Evolutionary conservation across 345 rosid species (phyloP), one percentile per base, ranked within the genome.

Genomic region (Populus deltoides): DNA sequence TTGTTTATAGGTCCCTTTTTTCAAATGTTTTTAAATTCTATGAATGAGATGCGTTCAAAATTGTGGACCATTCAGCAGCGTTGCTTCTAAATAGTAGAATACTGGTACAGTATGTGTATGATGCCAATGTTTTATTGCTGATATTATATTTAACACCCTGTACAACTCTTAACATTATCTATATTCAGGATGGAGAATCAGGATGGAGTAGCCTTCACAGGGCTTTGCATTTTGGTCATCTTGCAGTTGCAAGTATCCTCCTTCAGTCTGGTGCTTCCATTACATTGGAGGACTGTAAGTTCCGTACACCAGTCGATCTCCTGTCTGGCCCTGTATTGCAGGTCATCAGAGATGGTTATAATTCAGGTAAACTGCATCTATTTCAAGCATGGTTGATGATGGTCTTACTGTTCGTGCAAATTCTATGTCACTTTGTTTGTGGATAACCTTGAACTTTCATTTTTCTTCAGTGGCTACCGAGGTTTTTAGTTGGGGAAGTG

Each of bases 161-260:
- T 29, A 29, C 82, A 70, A 53, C 65, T n/a, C 35, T 68, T 63
- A 41, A 43, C 39, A 35, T 39, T 55, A 11, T 68, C 49, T 66
- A 51, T 83, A 31, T 82, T 85, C 87, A 93, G 99, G 99, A 96
- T 87, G 99, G 99, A 83, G 99, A 96, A 86, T 96, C 99, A 47
- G 99, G 98, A 70, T 96, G 99, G 97, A 93, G 94, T 85, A 89
- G 97, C 83, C 97, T 96, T 78, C 99, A 93, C 77, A 83, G 98
- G 87, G 98, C 99, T 78, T 88, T 93, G 80, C 97, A 96, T 82
- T 96, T 96, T 83, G 98, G 98, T 75, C 98, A 96, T 91, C 98
- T 96, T 77, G 94, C 98, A 22, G 99, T 92, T 55, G 99, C 97
- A 76, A 91, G 94, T 81, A 78, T 89, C 59, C 93, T 96, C 24